Evolutionary conservation across 2,329 filamentous ascomycete species (phyloP).

Genomic region (Arthrobotrys iridis): DNA sequence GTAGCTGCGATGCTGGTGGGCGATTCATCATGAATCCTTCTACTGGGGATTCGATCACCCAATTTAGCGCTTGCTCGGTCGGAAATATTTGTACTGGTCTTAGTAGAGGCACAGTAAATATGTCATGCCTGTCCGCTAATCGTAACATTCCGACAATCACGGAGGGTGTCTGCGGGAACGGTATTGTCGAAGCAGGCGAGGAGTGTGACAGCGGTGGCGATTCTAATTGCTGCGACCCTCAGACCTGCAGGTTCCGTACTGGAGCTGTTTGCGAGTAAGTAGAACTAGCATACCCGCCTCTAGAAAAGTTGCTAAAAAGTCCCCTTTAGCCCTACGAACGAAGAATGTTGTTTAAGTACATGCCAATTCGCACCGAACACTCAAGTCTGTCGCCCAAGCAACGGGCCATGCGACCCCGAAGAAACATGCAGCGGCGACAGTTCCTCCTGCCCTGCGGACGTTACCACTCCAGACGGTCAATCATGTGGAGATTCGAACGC

Average conservation of each 20-base stretch:
- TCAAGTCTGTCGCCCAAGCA: slow-evolving; percentile 82
- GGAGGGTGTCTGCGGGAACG: slow-evolving; percentile 90
- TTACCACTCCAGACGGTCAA: slow-evolving; percentile 74
- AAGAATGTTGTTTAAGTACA: slow-evolving; percentile 76
- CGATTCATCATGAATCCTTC: slow-evolving; percentile 96
- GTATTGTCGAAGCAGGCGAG: slow-evolving; percentile 92
- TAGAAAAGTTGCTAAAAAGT: not conserved
- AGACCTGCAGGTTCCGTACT: slow-evolving; percentile 83
- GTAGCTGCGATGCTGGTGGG: slow-evolving; percentile 77
- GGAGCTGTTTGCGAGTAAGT: slow-evolving; percentile 75
- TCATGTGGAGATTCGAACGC: slow-evolving; percentile 70
- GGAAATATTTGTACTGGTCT: slow-evolving; percentile 94
- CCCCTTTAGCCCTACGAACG: slow-evolving; percentile 72
- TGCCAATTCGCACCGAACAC: slow-evolving; percentile 75
- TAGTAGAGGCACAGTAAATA: slow-evolving; percentile 78
- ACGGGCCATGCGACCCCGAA: slow-evolving; percentile 82
- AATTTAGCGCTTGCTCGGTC: slow-evolving; percentile 87
- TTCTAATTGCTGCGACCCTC: slow-evolving; percentile 84
- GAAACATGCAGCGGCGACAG: slow-evolving; percentile 81
- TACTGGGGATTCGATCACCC: slow-evolving; percentile 75
- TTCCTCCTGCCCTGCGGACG: slow-evolving; percentile 78
- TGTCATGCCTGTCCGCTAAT: slow-evolving; percentile 83
- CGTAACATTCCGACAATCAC: slow-evolving; percentile 81
- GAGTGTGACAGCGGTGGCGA: slow-evolving; percentile 93
- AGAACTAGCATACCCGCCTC: not conserved